Base-by-base conservation (phyloP, 495 filamentous ascomycete species). In the Penicilliopsis zonata region DNA sequence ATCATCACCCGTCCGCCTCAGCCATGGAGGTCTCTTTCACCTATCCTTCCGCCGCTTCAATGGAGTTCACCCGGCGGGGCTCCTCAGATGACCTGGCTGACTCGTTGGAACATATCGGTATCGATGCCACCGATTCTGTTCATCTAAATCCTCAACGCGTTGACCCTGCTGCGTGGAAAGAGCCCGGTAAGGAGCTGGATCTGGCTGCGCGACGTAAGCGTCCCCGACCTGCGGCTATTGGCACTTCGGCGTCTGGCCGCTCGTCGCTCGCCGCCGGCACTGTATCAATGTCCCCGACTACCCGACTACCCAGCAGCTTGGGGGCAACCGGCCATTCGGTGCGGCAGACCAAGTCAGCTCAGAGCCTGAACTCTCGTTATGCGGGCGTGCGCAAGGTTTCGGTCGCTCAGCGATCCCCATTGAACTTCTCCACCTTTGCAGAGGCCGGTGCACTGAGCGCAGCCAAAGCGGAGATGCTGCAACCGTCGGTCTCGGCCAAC, bases 261-360 rank as follows among this genome's bases (percentile, higher is more conserved):
- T 43, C 56, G 13, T 55, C 63, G 13, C 56, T 64, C 47, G 70
- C 64, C 12, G n/a, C n/a, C n/a, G n/a, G n/a, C n/a, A n/a, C n/a
- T n/a, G n/a, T n/a, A n/a, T 40, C 55, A 7, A 46, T 59, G 19
- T 47, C 56, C 4, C 55, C 61, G 4, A 59, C 55, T 8, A 51
- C 50, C 30, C 47, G 60, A 30, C 38, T 58, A 18, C 44, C 57
- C 1, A 50, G 43, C 39, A 50, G 43, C 39, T 58, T 54, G 30
- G 53, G 61, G 29, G 30, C 52, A 8, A n/a, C n/a, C n/a, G 41
- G 48, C 15, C 51, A 57, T 43, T 44, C 53, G 9, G 51, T 72
- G 40, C 61, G 65, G 32, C 68, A 70, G n/a, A 64, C 68, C 21
- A 70, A 69, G 42, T 73, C 69, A 10, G 57, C 65, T 3, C 63